Base-by-base conservation (phyloP, 805 yeast genomes). In the Metschnikowia matae region DNA sequence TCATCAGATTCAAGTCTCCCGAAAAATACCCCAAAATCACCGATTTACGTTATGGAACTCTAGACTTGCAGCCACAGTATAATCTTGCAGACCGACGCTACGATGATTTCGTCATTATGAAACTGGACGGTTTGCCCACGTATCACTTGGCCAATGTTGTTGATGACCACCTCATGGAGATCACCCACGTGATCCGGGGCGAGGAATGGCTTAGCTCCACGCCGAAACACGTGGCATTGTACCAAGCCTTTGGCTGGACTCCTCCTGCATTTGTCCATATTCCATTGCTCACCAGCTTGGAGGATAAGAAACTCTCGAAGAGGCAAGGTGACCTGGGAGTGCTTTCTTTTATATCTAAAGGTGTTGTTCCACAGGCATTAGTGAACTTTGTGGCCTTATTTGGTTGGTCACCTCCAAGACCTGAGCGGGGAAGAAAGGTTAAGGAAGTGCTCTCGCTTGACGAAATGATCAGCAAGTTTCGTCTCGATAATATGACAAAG, bases 161-260 rank as follows among this genome's bases (percentile, higher is more conserved):
- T 3, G 99, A 94, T 63, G 99, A 94, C 64, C 95, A 91, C 64
- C 69, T 87, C 43, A 94, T 94, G 99, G 67, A 82, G 42, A 87
- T 94, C 40, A 87, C 97, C 0, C 97, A 94, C 67, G 99, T 94
- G 7, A 83, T 94, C 4, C 76, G 99, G 57, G 99, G 99, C 33
- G 99, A 94, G 62, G 99, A 94, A 66, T 94, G 99, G 99, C 70
- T 94, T 10, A 87, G 96, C 1, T 89, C 98, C 0, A 94, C 99
- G 0, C 96, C 97, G 2, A 92, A 91, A 60, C 99, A 94, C 62
- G 76, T 90, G 42, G 92, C 96, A 0, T 65, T 94, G 46, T 95
- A 94, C 63, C 59, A 77, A 15, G 96, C 97, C 0, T 85, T 92
- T 63, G 89, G 87, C 0, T 92, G 97, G 97, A 55, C 61, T 0